Conservation (phyloP, 2,329 filamentous ascomycete species). For the Penicillium italicum region DNA sequence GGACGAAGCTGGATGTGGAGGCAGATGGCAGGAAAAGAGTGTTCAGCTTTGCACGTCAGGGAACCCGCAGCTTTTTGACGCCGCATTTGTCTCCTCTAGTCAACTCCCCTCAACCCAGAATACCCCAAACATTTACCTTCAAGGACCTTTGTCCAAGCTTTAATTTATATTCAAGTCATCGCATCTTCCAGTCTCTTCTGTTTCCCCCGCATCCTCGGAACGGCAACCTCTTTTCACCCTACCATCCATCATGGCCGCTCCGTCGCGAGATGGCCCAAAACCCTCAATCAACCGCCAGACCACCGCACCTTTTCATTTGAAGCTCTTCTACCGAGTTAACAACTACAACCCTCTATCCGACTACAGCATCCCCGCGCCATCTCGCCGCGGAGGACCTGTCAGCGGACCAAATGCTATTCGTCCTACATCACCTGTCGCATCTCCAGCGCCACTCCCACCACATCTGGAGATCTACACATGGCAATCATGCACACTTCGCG, state of each 20-base stretch:
- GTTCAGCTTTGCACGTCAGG: constrained; percentile 5
- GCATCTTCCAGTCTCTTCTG: neutral
- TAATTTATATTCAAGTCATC: neutral
- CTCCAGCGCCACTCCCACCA: constrained; percentile 56
- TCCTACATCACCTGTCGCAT: constrained; percentile 50
- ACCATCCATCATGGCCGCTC: constrained; percentile 18
- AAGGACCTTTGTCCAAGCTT: neutral
- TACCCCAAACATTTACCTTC: neutral
- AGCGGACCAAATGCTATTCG: constrained; percentile 43
- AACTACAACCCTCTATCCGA: constrained; percentile 60
- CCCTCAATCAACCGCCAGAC: constrained; percentile 62
- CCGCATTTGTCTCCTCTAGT: constrained; percentile 13
- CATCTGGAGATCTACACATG: constrained; percentile 83
- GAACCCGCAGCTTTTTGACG: constrained; percentile 15
- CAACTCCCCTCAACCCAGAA: constrained; percentile 2
- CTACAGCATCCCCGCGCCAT: constrained; percentile 34
- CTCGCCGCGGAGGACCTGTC: constrained; percentile 23
- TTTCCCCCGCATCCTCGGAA: neutral
- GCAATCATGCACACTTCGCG: constrained; percentile 73
- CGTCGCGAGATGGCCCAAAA: constrained; percentile 29
- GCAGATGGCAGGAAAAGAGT: constrained; percentile 12
- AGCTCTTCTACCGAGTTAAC: constrained; percentile 75
- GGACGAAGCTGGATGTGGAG: neutral
- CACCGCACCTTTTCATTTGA: constrained; percentile 77
- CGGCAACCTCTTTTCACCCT: neutral